phyloP scores from a whole-genome alignment of 371 early-diverging fungal species.

The Mucor saturninus region DNA sequence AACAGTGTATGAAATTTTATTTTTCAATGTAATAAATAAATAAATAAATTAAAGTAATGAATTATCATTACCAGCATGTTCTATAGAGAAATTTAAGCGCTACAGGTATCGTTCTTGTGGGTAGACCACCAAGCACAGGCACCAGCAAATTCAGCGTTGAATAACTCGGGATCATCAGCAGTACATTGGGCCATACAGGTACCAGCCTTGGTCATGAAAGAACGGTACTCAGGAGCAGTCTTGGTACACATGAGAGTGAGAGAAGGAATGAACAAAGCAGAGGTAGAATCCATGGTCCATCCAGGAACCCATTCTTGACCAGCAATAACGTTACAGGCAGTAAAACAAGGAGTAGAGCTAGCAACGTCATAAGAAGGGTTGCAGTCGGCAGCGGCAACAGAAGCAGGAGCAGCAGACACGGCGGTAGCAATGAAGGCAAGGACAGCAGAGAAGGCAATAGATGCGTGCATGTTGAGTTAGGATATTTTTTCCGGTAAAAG shows the following conservation, averaged over 20 bases:
- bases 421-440: conserved; percentile 10
- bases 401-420: conserved; percentile 20
- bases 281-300: conserved; percentile 34
- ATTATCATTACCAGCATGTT: too few species aligned
- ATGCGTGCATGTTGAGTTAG: not conserved
- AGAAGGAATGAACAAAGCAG: conserved; percentile 36
- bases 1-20: too few species aligned
- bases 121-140: conserved; percentile 30
- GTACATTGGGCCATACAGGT: conserved; percentile 42
- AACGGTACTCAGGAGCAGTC: conserved; percentile 22
- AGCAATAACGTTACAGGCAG: conserved; percentile 33
- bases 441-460: not conserved
- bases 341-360: conserved; percentile 32
- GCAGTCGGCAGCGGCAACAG: conserved; percentile 27
- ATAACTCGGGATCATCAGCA: conserved; percentile 12
- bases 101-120: conserved; percentile 28
- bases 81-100: too few species aligned
- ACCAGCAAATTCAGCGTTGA: conserved; percentile 23
- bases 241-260: conserved; percentile 33
- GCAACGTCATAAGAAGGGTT: conserved; percentile 39
- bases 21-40: too few species aligned
- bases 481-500: too few species aligned
- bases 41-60: too few species aligned
- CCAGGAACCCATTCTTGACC: conserved; percentile 17
- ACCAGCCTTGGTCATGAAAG: conserved; percentile 45